Evolutionary conservation across 2,329 filamentous ascomycete species (phyloP).

Genomic region (Hypoxylon sp.): DNA sequence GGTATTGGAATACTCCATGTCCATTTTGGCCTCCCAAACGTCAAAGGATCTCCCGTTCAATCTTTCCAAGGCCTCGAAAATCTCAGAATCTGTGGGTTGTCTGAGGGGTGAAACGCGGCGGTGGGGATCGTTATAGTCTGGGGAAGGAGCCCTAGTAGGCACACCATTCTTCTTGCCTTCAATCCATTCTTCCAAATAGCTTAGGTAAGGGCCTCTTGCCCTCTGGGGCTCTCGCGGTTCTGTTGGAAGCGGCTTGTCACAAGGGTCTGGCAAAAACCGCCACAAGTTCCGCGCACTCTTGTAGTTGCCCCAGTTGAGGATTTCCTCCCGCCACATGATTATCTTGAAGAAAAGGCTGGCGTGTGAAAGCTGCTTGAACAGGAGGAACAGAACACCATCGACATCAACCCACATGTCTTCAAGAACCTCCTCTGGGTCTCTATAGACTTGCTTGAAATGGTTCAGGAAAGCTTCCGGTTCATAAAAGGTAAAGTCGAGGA

Average conservation of each 20-base stretch:
- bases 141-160: not conserved
- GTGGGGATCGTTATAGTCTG: not conserved
- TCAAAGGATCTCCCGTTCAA: not conserved
- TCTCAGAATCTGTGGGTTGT: not conserved
- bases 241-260: constrained; percentile 13
- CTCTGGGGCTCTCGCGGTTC: not conserved
- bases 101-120: not conserved
- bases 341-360: constrained; percentile 29
- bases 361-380: constrained; percentile 12
- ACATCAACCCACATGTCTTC: constrained; percentile 37
- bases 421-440: constrained; percentile 19
- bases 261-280: constrained; percentile 29
- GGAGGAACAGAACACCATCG: not conserved
- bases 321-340: not conserved
- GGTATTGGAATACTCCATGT: no score
- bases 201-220: constrained; percentile 16
- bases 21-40: no score
- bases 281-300: not conserved
- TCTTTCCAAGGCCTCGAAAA: not conserved
- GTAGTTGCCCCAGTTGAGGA: not conserved
- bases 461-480: constrained; percentile 3
- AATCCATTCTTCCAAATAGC: constrained; percentile 17
- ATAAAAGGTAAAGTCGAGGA: not conserved
- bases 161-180: not conserved
- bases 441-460: not conserved